These are phyloP conservation scores for Melaleuca quinquenervia DNA, from an alignment of 345 rosid species.

Conservation along the genomic window DNA sequence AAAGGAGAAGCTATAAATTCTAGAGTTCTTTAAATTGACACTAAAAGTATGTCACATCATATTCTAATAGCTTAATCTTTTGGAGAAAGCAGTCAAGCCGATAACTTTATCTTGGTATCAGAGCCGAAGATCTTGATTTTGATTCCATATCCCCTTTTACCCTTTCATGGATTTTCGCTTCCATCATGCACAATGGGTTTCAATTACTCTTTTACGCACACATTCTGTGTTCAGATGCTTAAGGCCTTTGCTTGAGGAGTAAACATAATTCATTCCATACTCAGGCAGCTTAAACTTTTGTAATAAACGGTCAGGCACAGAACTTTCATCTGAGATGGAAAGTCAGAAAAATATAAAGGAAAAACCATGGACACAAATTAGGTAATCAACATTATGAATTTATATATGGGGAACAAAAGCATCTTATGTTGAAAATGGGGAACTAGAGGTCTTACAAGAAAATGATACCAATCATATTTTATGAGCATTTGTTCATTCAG, in stretches of 20 bases:
- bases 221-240: neutral
- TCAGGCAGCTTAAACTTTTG: neutral
- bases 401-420: neutral
- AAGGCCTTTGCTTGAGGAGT: neutral
- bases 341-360: neutral
- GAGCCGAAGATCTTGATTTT: neutral
- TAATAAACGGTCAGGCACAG: neutral
- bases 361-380: neutral
- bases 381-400: neutral
- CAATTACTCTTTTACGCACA: neutral
- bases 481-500: neutral
- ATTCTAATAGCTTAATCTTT: neutral
- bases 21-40: neutral
- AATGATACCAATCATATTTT: neutral
- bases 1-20: neutral
- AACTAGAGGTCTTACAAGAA: neutral
- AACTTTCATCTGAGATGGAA: neutral
- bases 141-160: neutral
- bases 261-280: neutral
- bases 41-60: neutral
- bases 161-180: neutral
- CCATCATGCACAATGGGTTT: neutral
- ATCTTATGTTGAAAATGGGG: neutral
- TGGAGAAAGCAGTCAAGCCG: neutral
- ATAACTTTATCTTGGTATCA: neutral